These are phyloP conservation scores for Claviceps africana DNA, from an alignment of 2,329 filamentous ascomycete genomes.

Conservation along the genomic window DNA sequence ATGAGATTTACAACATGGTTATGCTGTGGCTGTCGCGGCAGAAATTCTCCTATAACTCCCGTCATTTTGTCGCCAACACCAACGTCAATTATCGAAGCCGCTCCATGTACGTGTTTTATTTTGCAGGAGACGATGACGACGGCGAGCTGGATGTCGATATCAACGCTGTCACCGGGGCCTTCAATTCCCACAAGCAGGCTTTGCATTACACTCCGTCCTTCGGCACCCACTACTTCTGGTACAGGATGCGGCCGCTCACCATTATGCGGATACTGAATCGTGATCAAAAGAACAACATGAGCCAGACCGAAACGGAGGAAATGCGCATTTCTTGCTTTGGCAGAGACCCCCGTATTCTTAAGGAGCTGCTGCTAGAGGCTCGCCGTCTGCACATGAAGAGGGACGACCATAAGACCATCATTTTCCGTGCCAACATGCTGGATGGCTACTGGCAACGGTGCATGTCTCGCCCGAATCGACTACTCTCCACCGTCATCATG, in stretches of 20 bases:
- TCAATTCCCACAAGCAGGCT: conserved; percentile 27
- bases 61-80: conserved; percentile 51
- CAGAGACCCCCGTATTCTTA: conserved; percentile 44
- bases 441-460: conserved; percentile 46
- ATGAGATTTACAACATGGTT: conserved; percentile 59
- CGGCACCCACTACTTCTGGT: conserved; percentile 57
- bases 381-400: conserved; percentile 39
- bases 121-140: conserved; percentile 25
- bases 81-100: conserved; percentile 40
- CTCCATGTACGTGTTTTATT: conserved; percentile 32
- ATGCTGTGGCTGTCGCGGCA: conserved; percentile 57
- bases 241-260: conserved; percentile 40
- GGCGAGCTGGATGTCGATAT: conserved; percentile 24
- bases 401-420: conserved; percentile 49
- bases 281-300: conserved; percentile 23
- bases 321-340: conserved; percentile 49
- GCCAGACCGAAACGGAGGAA: conserved; percentile 40
- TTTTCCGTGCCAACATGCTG: conserved; percentile 42
- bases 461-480: conserved; percentile 44
- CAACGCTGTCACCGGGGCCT: conserved; percentile 9
- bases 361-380: conserved; percentile 47
- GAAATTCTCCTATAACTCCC: conserved; percentile 42
- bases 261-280: conserved; percentile 39
- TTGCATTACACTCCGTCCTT: conserved; percentile 53
- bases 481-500: conserved; percentile 52